Base-by-base conservation (phyloP, 305 asterid species). In the Solanum hybrid region DNA sequence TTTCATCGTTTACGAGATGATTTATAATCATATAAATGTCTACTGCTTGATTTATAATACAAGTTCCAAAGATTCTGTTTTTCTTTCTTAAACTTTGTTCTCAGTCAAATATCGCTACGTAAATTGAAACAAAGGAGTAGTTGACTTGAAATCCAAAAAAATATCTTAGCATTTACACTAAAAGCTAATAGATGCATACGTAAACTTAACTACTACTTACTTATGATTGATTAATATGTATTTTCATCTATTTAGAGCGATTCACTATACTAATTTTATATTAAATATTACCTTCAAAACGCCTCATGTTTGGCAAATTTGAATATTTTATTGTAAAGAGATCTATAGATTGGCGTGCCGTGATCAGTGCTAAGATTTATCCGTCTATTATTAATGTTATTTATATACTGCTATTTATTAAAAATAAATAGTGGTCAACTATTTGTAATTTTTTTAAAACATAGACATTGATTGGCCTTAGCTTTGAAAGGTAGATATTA, bases 21-120 rank as follows among this genome's bases (percentile, higher is more conserved):
- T 77, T 77, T 77, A 77, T 77, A 77, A 2, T 32, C 39, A 17
- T 32, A 32, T 0, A 15, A 15, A 77, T 77, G 12, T 77, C 0
- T 32, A 76, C 2, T 0, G 3, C 3, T 78, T 33, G 1, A 10
- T 78, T 78, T 20, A 33, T 17, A 2, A 10, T 78, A 33, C 9
- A 20, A 33, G 17, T 32, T 17, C 0, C 0, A 78, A 32, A 14
- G 0, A 2, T 15, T 7, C 1, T 7, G 0, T 8, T 32, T 77
- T 77, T 2, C 4, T 17, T 77, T 77, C 4, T 77, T 17, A 32
- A 3, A 77, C 1, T 4, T 17, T 17, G 9, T 77, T 32, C 0
- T 10, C 26, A 1, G 20, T 72, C 4, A 72, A 72, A 72, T 72
- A 26, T n/a, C 4, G 4, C 20, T 12, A 5, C 4, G 3, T 72